Evolutionary conservation across 1,284 basidiomycete genomes (phyloP).

Genomic region (Mycena citricolor): DNA sequence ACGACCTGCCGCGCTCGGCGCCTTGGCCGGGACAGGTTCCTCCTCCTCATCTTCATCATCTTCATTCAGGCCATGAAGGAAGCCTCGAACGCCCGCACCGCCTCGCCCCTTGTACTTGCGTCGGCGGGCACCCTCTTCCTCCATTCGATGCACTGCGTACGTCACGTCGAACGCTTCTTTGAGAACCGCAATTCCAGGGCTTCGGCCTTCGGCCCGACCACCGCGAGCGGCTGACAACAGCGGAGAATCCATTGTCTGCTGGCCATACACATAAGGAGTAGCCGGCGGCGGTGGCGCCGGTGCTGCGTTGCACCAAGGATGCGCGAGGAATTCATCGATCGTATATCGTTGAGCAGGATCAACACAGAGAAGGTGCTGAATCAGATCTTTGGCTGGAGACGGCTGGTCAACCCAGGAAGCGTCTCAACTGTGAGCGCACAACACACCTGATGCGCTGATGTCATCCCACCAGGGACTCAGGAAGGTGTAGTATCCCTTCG

Average conservation of each 20-base stretch:
- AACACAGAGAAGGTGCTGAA: constrained; percentile 93
- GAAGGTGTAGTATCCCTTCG: constrained; percentile 97
- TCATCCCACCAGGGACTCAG: constrained; percentile 99
- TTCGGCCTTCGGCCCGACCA: constrained; percentile 77
- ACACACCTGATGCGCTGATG: constrained; percentile 76
- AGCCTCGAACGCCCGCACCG: constrained; percentile 78
- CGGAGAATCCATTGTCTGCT: constrained; percentile 83
- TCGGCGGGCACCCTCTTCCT: constrained; percentile 91
- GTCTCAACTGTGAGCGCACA: constrained; percentile 1
- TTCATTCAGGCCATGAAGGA: constrained; percentile 87
- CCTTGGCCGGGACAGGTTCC: constrained; percentile 32
- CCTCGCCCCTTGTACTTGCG: constrained; percentile 78
- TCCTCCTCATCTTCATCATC: constrained; percentile 81
- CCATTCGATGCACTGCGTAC: constrained; percentile 98
- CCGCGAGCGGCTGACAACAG: constrained; percentile 80
- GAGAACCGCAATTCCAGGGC: constrained; percentile 87
- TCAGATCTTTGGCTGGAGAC: constrained; percentile 85
- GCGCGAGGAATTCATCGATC: constrained; percentile 96
- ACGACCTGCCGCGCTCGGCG: constrained; percentile 44
- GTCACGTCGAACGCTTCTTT: constrained; percentile 99
- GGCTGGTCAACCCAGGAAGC: constrained; percentile 18
- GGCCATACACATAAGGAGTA: constrained; percentile 53
- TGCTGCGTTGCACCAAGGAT: constrained; percentile 89
- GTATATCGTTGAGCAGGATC: constrained; percentile 95
- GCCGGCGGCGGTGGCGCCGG: constrained; percentile 62